These are phyloP conservation scores for Hemisphaericaspora lyxosophila DNA, from an alignment of 1,139 yeast genomes.

Conservation along the genomic window DNA sequence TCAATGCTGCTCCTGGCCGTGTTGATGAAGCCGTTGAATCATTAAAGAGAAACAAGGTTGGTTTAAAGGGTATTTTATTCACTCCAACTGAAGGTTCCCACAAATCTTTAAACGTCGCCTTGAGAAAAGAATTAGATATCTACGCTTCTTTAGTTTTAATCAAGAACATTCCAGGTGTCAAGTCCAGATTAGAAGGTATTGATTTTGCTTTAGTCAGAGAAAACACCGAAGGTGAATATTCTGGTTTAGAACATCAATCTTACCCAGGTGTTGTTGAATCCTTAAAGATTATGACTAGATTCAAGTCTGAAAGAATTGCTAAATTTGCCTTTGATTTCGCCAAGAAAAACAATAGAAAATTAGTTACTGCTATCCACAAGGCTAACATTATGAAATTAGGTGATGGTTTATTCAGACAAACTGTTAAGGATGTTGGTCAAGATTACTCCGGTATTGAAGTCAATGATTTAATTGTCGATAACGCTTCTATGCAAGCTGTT, in stretches of 20 bases:
- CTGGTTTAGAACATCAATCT: slow-evolving; percentile 97
- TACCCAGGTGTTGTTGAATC: slow-evolving; percentile 98
- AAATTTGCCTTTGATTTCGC: slow-evolving; percentile 98
- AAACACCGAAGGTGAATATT: slow-evolving; percentile 96
- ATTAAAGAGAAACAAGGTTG: slow-evolving; percentile 93
- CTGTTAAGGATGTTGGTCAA: slow-evolving; percentile 86
- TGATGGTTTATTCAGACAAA: slow-evolving; percentile 95
- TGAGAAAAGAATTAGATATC: slow-evolving; percentile 93
- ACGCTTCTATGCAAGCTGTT: slow-evolving; percentile 99
- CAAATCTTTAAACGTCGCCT: slow-evolving; percentile 86
- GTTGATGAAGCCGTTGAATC: slow-evolving; percentile 89
- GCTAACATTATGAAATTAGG: slow-evolving; percentile 99
- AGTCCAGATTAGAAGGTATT: slow-evolving; percentile 82
- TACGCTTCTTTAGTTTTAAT: slow-evolving; percentile 91
- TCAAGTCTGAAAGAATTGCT: slow-evolving; percentile 95
- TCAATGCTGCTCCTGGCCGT: slow-evolving; percentile 56
- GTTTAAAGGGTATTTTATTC: slow-evolving; percentile 92
- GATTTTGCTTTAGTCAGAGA: slow-evolving; percentile 96
- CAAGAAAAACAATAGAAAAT: slow-evolving; percentile 83
- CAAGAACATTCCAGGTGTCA: slow-evolving; percentile 93
- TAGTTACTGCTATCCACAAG: slow-evolving; percentile 96
- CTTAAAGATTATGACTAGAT: slow-evolving; percentile 89
- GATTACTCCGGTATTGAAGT: slow-evolving; percentile 85
- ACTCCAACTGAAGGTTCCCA: slow-evolving; percentile 70
- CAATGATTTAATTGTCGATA: slow-evolving; percentile 95